These are phyloP conservation scores for Russula virescens DNA, from an alignment of 768 basidiomycete genomes.

Conservation along the genomic window DNA sequence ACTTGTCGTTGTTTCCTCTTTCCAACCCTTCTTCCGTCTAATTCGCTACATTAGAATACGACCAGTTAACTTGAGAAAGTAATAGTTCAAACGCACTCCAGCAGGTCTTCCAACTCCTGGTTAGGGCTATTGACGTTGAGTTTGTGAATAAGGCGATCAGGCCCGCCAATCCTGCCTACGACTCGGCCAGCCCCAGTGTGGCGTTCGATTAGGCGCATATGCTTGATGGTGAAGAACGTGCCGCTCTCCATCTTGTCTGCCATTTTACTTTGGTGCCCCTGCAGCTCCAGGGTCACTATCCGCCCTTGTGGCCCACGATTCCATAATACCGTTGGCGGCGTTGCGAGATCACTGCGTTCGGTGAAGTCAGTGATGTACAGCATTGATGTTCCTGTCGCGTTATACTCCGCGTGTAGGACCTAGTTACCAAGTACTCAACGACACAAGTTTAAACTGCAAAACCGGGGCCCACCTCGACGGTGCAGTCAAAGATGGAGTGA, in stretches of 20 bases:
- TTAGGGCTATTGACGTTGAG: conserved; percentile 17
- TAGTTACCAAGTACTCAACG: neutral
- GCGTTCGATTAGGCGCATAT: conserved; percentile 19
- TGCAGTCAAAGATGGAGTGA: conserved; percentile 20
- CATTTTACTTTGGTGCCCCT: conserved; percentile 20
- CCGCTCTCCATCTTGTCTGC: conserved; percentile 16
- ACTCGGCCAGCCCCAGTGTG: conserved; percentile 5
- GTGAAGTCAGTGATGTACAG: conserved; percentile 24
- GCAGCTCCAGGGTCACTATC: conserved; percentile 20
- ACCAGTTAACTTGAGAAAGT: neutral
- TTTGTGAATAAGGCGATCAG: conserved; percentile 23
- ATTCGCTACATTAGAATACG: neutral
- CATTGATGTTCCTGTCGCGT: conserved; percentile 6
- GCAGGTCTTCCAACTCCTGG: conserved; percentile 8
- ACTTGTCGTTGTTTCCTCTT: neutral
- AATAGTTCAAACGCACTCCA: conserved; percentile 5
- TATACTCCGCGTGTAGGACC: conserved; percentile 20
- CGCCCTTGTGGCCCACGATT: neutral
- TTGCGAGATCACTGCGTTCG: conserved; percentile 16
- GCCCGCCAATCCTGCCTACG: conserved; percentile 19
- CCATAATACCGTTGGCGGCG: conserved; percentile 7
- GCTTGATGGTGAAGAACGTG: conserved; percentile 19
- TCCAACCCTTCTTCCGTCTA: conserved; percentile 16
- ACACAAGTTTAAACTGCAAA: neutral
- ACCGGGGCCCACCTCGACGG: conserved; percentile 18